These are phyloP conservation scores for Jaapia argillacea DNA, from an alignment of 768 basidiomycete genomes.

Conservation along the genomic window DNA sequence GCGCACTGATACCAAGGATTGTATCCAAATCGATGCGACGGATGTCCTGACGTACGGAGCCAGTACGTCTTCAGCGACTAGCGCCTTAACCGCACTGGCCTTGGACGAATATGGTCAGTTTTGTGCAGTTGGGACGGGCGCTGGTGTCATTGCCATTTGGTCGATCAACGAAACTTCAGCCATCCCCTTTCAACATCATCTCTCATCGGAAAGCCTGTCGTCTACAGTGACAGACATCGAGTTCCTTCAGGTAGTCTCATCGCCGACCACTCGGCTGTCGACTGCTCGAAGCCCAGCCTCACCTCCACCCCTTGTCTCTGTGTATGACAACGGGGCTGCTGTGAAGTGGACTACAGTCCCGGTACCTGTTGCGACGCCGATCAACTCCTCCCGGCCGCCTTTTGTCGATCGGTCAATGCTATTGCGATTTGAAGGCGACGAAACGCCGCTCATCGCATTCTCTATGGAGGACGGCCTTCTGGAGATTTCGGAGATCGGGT, in stretches of 20 bases:
- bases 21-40: slow-evolving; percentile 39
- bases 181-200: too few species aligned
- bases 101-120: slow-evolving; percentile 50
- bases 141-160: slow-evolving; percentile 59
- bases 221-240: slow-evolving; percentile 41
- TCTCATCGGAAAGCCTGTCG: too few species aligned
- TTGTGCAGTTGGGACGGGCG: slow-evolving; percentile 64
- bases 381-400: slow-evolving; percentile 32
- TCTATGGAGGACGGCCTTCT: slow-evolving; percentile 56
- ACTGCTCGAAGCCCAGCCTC: slow-evolving; percentile 18
- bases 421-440: slow-evolving; percentile 35
- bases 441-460: slow-evolving; percentile 44
- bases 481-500: slow-evolving; percentile 46
- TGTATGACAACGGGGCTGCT: slow-evolving; percentile 50
- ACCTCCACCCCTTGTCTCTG: slow-evolving; percentile 11
- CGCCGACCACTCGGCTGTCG: slow-evolving; percentile 10
- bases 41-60: slow-evolving; percentile 39
- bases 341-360: slow-evolving; percentile 39
- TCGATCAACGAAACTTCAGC: slow-evolving; percentile 34
- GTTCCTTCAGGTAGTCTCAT: slow-evolving; percentile 23
- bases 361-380: slow-evolving; percentile 19
- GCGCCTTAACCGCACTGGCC: slow-evolving; percentile 49
- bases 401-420: slow-evolving; percentile 39
- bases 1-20: slow-evolving; percentile 34
- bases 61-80: slow-evolving; percentile 35